Evolutionary conservation across 1,284 basidiomycete genomes (phyloP).

Genomic region (Cystobasidium slooffiae): DNA sequence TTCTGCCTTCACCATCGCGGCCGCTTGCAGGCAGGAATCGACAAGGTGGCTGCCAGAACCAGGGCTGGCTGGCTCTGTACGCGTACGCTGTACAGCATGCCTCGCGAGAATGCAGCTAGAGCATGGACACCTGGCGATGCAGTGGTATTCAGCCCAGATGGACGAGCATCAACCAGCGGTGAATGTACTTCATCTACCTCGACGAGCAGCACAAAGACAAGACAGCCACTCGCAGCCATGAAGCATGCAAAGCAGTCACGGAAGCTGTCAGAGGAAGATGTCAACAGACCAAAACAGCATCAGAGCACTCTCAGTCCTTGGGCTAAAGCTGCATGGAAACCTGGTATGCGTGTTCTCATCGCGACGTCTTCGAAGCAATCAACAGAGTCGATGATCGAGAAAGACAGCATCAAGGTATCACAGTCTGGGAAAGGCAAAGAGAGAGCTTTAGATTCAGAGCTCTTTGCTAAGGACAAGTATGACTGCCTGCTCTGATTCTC

Average conservation of each 20-base stretch:
- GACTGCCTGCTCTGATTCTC: background rate
- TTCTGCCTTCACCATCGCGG: background rate
- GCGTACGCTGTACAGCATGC: constrained; percentile 5
- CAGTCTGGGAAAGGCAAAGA: constrained; percentile 1
- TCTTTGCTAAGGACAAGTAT: background rate
- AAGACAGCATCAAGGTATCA: constrained; percentile 8
- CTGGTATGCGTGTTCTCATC: constrained; percentile 36
- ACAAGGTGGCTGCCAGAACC: constrained; percentile 8
- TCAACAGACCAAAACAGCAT: background rate
- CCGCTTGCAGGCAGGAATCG: background rate
- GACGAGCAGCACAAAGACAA: background rate
- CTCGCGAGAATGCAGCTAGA: background rate
- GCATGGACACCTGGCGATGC: constrained; percentile 26
- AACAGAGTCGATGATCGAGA: constrained; percentile 3
- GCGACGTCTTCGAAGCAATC: background rate
- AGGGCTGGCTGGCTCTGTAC: constrained; percentile 7
- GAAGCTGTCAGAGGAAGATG: background rate
- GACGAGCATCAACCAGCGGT: background rate
- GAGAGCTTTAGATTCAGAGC: background rate
- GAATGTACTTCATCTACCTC: background rate
- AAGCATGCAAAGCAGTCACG: constrained; percentile 13
- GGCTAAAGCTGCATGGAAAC: constrained; percentile 27
- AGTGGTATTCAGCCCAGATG: constrained; percentile 4
- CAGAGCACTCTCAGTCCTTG: constrained; percentile 32
- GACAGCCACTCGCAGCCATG: constrained; percentile 10